Base-by-base conservation (phyloP, 805 yeast genomes). In the Metschnikowia colocasiae region DNA sequence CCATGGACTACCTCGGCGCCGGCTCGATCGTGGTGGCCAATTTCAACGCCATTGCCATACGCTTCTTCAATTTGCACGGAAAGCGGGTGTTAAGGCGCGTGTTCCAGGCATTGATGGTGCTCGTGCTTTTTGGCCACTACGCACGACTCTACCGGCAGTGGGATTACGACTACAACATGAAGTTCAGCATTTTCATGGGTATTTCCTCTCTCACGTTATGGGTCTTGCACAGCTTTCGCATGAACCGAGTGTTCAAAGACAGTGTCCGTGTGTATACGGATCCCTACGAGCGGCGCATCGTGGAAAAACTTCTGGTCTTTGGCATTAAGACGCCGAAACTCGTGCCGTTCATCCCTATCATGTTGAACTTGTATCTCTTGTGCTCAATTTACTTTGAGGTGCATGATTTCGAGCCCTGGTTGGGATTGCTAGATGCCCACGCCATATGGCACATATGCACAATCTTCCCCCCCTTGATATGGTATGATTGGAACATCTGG, bases 371-470 rank as follows among this genome's bases (percentile, higher is more conserved):
- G 7, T 67, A 68, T 65, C 54, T 72, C 20, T 32, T 67, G 5
- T 19, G 52, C 5, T 65, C 74, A 0, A 62, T 69, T 53, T 46
- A 58, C 12, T 62, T 71, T 29, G 76, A 72, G 43, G 35, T 69
- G 15, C 49, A 54, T 25, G 76, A 72, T 45, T 71, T 70, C 41
- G 58, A 55, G 20, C 76, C 76, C 1, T 43, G 60, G 43, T 47
- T 32, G 13, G 56, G 87, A 13, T 74, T 87, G 33, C 57, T 94
- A 0, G 99, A 94, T 67, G 95, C 97, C 0, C 99, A 94, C 65
- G 81, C 97, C 0, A 59, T 92, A 33, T 94, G 99, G 99, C 99
- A 94, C 63, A 74, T 86, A 23, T 79, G 87, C 18, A 94, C 99
- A 0, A 82, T 91, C 1, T 63, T 88, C 59, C 98, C 98, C 0